Evolutionary conservation across 192 early-diverging fungal genomes (phyloP).

Genomic region (Mycoemilia scoparia): DNA sequence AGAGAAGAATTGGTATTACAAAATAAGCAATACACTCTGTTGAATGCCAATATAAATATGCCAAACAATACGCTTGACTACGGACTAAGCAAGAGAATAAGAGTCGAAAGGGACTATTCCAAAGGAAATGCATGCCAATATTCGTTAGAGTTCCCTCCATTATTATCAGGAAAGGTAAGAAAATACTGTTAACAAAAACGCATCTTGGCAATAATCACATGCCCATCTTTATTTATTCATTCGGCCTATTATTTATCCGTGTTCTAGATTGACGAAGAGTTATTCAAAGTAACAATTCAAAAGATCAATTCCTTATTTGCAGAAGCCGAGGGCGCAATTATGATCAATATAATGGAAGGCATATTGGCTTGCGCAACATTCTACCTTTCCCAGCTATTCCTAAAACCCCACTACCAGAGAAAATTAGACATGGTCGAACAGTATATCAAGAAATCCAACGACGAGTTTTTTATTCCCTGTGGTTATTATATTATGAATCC

Average conservation of each 20-base stretch:
- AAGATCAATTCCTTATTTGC: constrained; percentile 20
- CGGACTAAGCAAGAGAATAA: constrained; percentile 14
- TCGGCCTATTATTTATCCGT: no score
- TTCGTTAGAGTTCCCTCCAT: constrained; percentile 13
- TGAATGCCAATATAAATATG: no score
- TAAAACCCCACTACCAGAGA: constrained; percentile 18
- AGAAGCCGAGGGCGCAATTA: constrained; percentile 25
- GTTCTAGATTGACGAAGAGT: constrained; percentile 16
- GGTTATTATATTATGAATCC: constrained; percentile 23
- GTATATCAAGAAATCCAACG: constrained; percentile 17
- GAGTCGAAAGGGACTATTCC: constrained; percentile 32
- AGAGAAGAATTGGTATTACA: no score
- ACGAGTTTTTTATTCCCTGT: constrained; percentile 17
- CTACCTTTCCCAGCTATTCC: constrained; percentile 26
- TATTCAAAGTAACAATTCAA: constrained; percentile 19
- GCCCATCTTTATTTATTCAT: no score
- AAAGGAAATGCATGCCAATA: constrained; percentile 20
- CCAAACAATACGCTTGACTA: constrained; percentile 7
- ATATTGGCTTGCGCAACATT: constrained; percentile 28
- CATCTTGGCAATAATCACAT: no score
- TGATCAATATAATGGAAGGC: constrained; percentile 26
- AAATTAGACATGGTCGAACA: constrained; percentile 14
- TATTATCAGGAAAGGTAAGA: constrained; percentile 19
- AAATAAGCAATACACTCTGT: no score
- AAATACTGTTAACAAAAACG: no score